Conservation (phyloP, 306 rosid genomes). For the Vicia sativa region DNA sequence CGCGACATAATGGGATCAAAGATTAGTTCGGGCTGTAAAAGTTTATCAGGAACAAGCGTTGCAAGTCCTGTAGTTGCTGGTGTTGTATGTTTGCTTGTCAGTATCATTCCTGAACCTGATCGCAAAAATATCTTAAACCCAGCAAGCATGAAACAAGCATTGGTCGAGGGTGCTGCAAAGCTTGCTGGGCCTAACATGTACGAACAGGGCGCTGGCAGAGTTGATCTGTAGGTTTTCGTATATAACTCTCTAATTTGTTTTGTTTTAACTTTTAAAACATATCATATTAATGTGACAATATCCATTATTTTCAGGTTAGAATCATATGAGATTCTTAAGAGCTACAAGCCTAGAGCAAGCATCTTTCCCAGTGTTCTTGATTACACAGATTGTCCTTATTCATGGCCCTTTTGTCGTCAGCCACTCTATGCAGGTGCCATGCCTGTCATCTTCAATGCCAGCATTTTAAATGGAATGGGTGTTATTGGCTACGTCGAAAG, state of each 20-base stretch:
- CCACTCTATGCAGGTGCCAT: slow-evolving; percentile 96
- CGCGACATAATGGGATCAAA: slow-evolving; percentile 98
- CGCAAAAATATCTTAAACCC: slow-evolving; percentile 82
- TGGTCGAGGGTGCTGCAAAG: slow-evolving; percentile 96
- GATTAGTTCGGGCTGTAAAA: slow-evolving; percentile 93
- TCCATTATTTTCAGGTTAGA: slow-evolving; percentile 70
- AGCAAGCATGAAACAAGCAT: slow-evolving; percentile 99
- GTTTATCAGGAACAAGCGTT: slow-evolving; percentile 97
- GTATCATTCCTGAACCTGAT: slow-evolving; percentile 74
- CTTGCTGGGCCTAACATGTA: slow-evolving; percentile 87
- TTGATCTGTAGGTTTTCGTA: slow-evolving; percentile 75
- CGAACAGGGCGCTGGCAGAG: slow-evolving; percentile 99
- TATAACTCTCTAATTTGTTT: slow-evolving; percentile 25
- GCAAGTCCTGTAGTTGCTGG: slow-evolving; percentile 99
- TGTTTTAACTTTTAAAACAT: slow-evolving; percentile 19
- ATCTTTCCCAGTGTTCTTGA: slow-evolving; percentile 89
- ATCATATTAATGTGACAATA: neutral
- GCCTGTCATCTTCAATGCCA: slow-evolving; percentile 96
- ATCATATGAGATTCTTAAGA: slow-evolving; percentile 88
- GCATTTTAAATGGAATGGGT: slow-evolving; percentile 97
- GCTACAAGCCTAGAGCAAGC: slow-evolving; percentile 87
- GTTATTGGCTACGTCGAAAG: slow-evolving; percentile 81
- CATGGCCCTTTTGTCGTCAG: slow-evolving; percentile 99
- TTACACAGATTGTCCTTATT: slow-evolving; percentile 88
- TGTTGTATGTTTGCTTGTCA: slow-evolving; percentile 93